Evolutionary conservation across 176 grass and related monocot genomes (phyloP), one percentile per base, ranked within the genome.

Genomic region (Carex pumila): DNA sequence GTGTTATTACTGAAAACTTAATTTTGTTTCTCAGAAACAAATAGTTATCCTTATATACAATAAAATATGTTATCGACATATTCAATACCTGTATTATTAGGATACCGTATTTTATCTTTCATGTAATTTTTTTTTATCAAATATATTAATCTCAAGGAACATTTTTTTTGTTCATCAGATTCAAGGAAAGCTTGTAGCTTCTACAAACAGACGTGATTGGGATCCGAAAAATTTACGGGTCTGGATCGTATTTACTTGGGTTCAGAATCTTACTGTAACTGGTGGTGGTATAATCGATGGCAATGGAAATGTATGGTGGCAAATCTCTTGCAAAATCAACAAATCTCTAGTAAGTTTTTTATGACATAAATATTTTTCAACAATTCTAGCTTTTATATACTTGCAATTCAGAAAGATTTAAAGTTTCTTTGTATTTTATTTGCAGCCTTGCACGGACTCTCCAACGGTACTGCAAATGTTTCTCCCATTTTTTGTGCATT

Each of bases 251-350:
- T 91, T 97, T 73, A 85, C 17, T 6, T 18, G 10, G 12, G 58
- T 93, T 1, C 37, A 62, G 0, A 85, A 86, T 54, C 87, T 97
- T 41, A 76, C 75, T 21, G 79, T 97, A 30, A 52, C 72, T 25
- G 91, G 91, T 53, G 89, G 90, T 47, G 93, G 93, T 83, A 80
- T 69, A 2, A 81, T 95, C 9, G 45, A 95, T 59, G 90, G 89
- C 39, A 95, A 92, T 43, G 91, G 93, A 32, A 96, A 93, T 19
- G 73, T 88, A 12, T 96, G 91, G 91, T 96, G 94, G 94, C 70
- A 89, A 49, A 74, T 85, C 25, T 89, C 89, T 9, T 96, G 91
- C 91, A 93, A 89, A 78, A 79, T 79, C 3, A 79, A 91, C 66
- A 47, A 71, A 82, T 85, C 85, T 66, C 83, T 86, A 4, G 93